phyloP scores from a whole-genome alignment of 2,329 filamentous ascomycete species.

The Aureobasidium sp. region DNA sequence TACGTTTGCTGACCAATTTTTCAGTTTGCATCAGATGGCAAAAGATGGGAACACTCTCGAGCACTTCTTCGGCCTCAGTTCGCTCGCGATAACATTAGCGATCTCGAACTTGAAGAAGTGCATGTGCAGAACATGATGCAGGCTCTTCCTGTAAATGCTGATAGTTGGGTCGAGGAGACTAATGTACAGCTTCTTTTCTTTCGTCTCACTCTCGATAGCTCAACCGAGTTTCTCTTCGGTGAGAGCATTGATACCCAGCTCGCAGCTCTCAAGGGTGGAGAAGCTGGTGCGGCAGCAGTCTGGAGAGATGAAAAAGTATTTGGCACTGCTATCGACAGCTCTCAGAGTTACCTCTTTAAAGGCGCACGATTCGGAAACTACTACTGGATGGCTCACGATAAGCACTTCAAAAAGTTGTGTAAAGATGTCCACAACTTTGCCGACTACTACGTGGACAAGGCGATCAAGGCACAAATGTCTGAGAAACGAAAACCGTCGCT shows the following conservation, averaged over 20 bases:
- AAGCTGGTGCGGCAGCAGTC: slow-evolving; percentile 3
- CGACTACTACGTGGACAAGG: slow-evolving; percentile 43
- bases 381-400: slow-evolving; percentile 27
- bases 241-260: slow-evolving; percentile 35
- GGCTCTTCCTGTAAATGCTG: slow-evolving; percentile 23
- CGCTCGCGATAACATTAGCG: slow-evolving; percentile 31
- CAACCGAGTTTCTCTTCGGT: slow-evolving; percentile 45
- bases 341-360: slow-evolving; percentile 32
- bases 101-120: slow-evolving; percentile 31
- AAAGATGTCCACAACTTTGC: slow-evolving; percentile 33
- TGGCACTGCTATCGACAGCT: slow-evolving; percentile 37
- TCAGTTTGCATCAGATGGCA: slow-evolving; percentile 25
- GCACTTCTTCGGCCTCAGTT: slow-evolving; percentile 34
- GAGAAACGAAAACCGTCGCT: background rate
- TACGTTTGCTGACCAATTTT: background rate
- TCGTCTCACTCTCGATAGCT: slow-evolving; percentile 44
- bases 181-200: slow-evolving; percentile 39
- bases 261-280: slow-evolving; percentile 20
- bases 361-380: slow-evolving; percentile 33
- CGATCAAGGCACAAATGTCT: slow-evolving; percentile 24
- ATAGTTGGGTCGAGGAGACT: slow-evolving; percentile 23
- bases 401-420: slow-evolving; percentile 30
- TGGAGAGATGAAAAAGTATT: slow-evolving; percentile 34
- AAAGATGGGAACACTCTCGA: slow-evolving; percentile 31
- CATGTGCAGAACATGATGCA: slow-evolving; percentile 31